Conservation (phyloP, 1,139 yeast genomes). For the Lipomyces yarrowii region DNA sequence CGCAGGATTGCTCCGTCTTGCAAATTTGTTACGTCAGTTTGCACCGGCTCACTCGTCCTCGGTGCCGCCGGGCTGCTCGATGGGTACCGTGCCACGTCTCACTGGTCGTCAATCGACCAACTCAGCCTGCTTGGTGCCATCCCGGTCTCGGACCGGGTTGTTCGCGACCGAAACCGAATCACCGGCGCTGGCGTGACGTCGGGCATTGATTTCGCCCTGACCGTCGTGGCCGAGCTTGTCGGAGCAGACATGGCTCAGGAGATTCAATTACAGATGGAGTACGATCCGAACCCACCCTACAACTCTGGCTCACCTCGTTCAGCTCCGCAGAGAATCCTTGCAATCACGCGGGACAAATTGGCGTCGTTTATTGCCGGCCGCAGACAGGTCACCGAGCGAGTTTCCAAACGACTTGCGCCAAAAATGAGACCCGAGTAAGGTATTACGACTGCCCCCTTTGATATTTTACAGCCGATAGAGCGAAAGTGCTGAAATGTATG, state of each 20-base stretch:
- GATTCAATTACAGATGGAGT: slow-evolving; percentile 4
- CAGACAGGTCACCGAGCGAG: slow-evolving; percentile 5
- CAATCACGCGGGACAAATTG: background rate
- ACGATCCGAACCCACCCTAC: slow-evolving; percentile 11
- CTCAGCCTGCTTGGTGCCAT: slow-evolving; percentile 11
- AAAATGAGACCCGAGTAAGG: background rate
- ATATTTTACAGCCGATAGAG: background rate
- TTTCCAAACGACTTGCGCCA: background rate
- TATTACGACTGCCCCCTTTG: background rate
- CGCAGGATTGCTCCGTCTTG: slow-evolving; percentile 2
- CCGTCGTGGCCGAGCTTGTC: slow-evolving; percentile 4
- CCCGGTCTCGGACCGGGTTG: slow-evolving; percentile 11
- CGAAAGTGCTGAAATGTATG: too few species aligned
- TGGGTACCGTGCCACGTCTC: slow-evolving; percentile 9
- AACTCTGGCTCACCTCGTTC: background rate
- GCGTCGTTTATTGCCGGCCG: slow-evolving; percentile 2
- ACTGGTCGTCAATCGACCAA: slow-evolving; percentile 13
- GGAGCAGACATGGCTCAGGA: slow-evolving; percentile 10
- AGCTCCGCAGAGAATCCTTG: slow-evolving; percentile 2
- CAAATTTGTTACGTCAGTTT: slow-evolving; percentile 10
- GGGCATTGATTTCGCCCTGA: slow-evolving; percentile 10
- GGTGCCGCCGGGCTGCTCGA: slow-evolving; percentile 12
- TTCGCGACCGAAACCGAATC: slow-evolving; percentile 11
- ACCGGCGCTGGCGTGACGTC: slow-evolving; percentile 13
- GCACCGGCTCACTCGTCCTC: slow-evolving; percentile 12